Conservation (phyloP, 305 asterid species). For the Caryopteris hybrid region DNA sequence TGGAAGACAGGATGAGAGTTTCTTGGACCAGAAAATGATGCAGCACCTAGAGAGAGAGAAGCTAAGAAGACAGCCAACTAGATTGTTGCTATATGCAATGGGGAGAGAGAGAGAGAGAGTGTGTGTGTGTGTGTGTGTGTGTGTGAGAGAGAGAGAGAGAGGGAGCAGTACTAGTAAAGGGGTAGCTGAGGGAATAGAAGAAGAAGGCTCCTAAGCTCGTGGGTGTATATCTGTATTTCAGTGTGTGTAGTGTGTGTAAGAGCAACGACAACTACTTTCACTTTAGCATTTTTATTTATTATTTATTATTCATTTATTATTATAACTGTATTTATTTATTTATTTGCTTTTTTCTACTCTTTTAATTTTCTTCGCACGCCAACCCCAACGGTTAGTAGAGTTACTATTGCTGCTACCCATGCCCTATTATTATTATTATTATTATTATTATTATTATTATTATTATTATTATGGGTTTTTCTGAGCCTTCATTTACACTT, state of each 20-base stretch:
- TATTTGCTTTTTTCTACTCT: neutral
- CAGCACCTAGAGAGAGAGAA: constrained; percentile 44
- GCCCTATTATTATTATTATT: too few species aligned
- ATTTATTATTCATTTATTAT: neutral
- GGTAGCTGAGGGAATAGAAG: constrained; percentile 51
- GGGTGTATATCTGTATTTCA: constrained; percentile 15
- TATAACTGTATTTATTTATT: neutral
- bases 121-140: too few species aligned
- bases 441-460: too few species aligned
- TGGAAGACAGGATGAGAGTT: constrained; percentile 27
- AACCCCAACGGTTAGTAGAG: constrained; percentile 35
- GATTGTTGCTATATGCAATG: constrained; percentile 26
- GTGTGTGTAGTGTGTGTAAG: constrained; percentile 29
- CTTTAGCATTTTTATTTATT: neutral
- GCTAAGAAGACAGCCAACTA: constrained; percentile 31
- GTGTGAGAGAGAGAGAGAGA: constrained; percentile 12
- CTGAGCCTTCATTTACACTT: constrained; percentile 28
- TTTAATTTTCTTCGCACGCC: constrained; percentile 21
- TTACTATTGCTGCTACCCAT: neutral
- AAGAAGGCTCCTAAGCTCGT: constrained; percentile 11
- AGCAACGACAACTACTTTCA: constrained; percentile 42
- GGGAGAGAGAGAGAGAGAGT: constrained; percentile 24
- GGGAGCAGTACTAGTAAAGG: constrained; percentile 21
- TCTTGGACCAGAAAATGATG: constrained; percentile 67
- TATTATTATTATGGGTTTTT: neutral